Percentiles rank a stretch among this genome's conserved stretches.
These are phyloP conservation scores for Rhizoclosmatium globosum DNA, from an alignment of 192 early-diverging fungal genomes.

Conservation along the genomic window DNA sequence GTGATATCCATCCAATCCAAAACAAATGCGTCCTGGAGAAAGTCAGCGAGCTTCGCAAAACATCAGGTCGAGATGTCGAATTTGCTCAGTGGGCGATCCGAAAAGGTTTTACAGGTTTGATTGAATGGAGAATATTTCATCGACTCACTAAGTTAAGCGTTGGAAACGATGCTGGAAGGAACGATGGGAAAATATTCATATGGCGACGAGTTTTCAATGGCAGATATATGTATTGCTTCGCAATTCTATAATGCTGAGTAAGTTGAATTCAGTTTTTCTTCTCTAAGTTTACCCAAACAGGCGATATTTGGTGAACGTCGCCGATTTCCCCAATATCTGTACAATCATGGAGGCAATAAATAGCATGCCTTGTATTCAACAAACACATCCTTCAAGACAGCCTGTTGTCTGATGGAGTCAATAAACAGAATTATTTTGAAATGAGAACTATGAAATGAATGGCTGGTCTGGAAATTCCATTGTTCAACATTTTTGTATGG, in stretches of 20 bases:
- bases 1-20: conserved; percentile 21
- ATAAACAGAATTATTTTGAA: too few species aligned
- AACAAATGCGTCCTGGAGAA: conserved; percentile 3
- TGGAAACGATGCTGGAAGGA: background rate
- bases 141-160: background rate
- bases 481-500: too few species aligned
- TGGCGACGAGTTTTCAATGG: conserved; percentile 12
- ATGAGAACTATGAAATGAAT: too few species aligned
- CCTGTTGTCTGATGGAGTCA: background rate
- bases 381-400: conserved; percentile 6
- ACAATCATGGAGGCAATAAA: background rate
- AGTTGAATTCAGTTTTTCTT: background rate
- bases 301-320: background rate
- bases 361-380: background rate
- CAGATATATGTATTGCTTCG: conserved; percentile 13
- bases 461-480: too few species aligned
- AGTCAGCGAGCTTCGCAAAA: background rate
- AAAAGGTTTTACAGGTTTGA: conserved; percentile 2
- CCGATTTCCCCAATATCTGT: background rate
- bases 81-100: conserved; percentile 14
- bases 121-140: background rate
- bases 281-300: background rate
- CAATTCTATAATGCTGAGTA: conserved; percentile 16
- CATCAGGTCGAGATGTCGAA: conserved; percentile 1
- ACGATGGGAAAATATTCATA: conserved; percentile 4